Percentiles rank a stretch among this genome's conserved stretches.
phyloP scores from a whole-genome alignment of 1,139 yeast genomes.

The Pichia sp. region DNA sequence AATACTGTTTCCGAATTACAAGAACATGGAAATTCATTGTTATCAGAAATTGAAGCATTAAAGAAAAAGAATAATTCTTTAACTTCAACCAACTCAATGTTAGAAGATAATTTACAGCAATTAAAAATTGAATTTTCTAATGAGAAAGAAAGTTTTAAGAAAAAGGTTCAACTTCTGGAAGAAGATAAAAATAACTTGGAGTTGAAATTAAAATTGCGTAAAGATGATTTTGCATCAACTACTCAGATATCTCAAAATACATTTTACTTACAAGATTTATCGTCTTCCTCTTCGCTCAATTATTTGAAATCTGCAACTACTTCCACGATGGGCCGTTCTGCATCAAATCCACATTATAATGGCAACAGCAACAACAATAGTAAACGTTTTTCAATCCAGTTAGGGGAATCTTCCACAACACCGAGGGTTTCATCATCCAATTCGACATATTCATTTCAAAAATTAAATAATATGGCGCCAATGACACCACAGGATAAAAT shows the following conservation, averaged over 20 bases:
- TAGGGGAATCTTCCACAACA: conserved; percentile 30
- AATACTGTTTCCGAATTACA: conserved; percentile 21
- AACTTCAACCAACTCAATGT: conserved; percentile 5
- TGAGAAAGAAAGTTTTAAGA: conserved; percentile 22
- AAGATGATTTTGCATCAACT: conserved; percentile 8
- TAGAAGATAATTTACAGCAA: conserved; percentile 4
- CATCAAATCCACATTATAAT: conserved; percentile 13
- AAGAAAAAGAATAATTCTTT: conserved; percentile 1
- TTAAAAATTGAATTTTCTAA: conserved; percentile 19
- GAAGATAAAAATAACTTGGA: conserved; percentile 25
- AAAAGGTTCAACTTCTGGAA: conserved; percentile 24
- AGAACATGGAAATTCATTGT: conserved; percentile 19
- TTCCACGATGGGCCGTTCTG: conserved; percentile 15
- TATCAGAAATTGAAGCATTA: conserved; percentile 7
- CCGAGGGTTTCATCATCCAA: conserved; percentile 23
- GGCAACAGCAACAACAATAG: conserved; percentile 10
- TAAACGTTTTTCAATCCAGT: conserved; percentile 17
- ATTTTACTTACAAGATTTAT: conserved; percentile 28
- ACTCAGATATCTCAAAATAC: conserved; percentile 6
- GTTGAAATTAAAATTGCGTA: conserved; percentile 14
- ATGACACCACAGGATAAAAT: conserved; percentile 18
- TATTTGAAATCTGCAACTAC: conserved; percentile 18
- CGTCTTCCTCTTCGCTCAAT: conserved; percentile 20
- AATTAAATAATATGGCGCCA: conserved; percentile 11
- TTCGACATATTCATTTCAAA: conserved; percentile 14